Evolutionary conservation across 1,284 basidiomycete species (phyloP), one percentile per base, ranked within the genome.

Genomic region (Puccinia hordei): DNA sequence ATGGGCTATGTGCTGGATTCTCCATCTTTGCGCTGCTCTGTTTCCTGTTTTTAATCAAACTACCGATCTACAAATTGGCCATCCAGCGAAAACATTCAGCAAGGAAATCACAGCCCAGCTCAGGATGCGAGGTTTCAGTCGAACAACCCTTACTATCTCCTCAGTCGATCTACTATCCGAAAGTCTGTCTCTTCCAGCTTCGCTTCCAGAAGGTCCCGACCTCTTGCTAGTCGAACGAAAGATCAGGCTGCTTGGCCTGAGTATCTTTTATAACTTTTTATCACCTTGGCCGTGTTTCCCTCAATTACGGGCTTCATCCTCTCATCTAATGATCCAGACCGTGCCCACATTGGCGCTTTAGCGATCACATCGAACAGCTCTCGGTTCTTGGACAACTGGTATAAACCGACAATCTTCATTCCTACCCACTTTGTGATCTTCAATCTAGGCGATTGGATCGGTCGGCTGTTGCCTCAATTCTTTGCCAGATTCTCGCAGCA

Each of bases 261-360:
- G 83, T 15, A 80, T 84, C 61, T 83, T 83, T 35, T 82, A 82
- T 73, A 81, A 83, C 24, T 85, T 83, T 57, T 79, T 75, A 73
- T 85, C 63, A 85, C 84, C 8, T 78, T 85, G 5, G 80, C 83
- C 19, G 82, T 85, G 4, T 85, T 85, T 57, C 84, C 84, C 6
- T 78, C 82, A 30, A 83, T 85, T 69, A 85, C 84, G 9, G 79
- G 81, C 6, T 82, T 82, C 24, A 82, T 85, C 65, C 41, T 53
- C 22, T 81, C 81, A n/a, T 74, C 81, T 5, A 80, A 81, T 44
- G 61, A 63, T 33, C 61, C 61, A 38, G 35, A 38, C 19, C 61
- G 35, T 22, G 61, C 61, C 2, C 61, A 63, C 19, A 63, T 63
- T 38, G 61, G 35, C 35, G 35, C 35, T 2, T 30, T 63, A 22